Evolutionary conservation across 2,329 filamentous ascomycete genomes (phyloP), one percentile per base, ranked within the genome.

Genomic region (Colletotrichum somersetense): DNA sequence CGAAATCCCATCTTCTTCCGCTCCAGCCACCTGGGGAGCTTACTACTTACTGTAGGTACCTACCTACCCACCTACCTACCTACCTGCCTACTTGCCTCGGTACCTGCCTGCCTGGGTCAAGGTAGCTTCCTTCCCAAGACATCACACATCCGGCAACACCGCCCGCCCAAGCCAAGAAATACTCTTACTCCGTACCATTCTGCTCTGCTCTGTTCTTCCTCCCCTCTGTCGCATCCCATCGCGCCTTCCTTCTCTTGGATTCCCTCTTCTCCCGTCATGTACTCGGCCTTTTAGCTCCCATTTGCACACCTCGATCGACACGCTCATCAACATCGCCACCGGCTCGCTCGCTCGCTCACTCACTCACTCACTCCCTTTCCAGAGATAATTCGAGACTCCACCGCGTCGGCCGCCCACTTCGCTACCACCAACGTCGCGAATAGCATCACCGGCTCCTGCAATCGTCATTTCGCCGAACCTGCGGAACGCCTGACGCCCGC

Each of bases 291-390:
- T 67, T 62, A 67, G 64, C 50, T 57, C 57, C 67, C 56, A 62
- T 26, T 26, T 42, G 61, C 66, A 66, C 66, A 62, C 33, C 52
- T 44, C 10, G 58, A 35, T 2, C 44, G 18, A 4, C 46, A 62
- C 57, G 30, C 42, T 44, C 42, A 40, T 16, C 52, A 42, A 35
- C 69, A 68, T 71, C 57, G 69, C 69, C 69, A 59, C 69, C 69
- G 26, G 26, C 26, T 26, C 30, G 30, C 30, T 30, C 30, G 30
- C 30, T 30, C 30, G 4, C 30, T 30, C 52, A 30, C 44, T 62
- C 3, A 11, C 20, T 44, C 16, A 16, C 40, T 35, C 10, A 40
- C 48, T 20, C n/a, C 38, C 26, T 30, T 53, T 12, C 7, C 63
- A 62, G 40, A 55, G 42, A 33, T 38, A n/a, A 26, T 18, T 23